Conservation (phyloP, 2,329 filamentous ascomycete genomes). For the Simplicillium aogashimaense region DNA sequence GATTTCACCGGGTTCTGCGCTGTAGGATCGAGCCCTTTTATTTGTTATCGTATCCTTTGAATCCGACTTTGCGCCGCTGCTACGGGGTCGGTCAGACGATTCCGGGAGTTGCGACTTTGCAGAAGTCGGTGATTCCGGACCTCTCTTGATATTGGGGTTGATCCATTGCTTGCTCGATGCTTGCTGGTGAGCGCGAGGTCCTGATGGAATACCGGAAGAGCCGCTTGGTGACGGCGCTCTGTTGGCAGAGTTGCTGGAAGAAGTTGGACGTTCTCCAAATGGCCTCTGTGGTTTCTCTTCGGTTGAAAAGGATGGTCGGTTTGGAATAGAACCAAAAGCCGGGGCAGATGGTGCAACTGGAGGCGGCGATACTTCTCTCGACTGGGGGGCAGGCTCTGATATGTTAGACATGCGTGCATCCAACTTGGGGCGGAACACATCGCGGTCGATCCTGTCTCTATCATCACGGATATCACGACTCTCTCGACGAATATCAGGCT, state of each 20-base stretch:
- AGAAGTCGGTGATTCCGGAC: slow-evolving; percentile 41
- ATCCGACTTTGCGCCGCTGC: slow-evolving; percentile 42
- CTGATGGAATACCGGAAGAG: slow-evolving; percentile 39
- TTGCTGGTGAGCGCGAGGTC: slow-evolving; percentile 41
- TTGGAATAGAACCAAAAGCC: slow-evolving; percentile 46
- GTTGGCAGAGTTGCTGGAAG: slow-evolving; percentile 18
- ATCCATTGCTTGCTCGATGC: slow-evolving; percentile 52
- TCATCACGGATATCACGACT: slow-evolving; percentile 37
- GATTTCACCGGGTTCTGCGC: slow-evolving; percentile 38
- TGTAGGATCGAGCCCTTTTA: slow-evolving; percentile 26
- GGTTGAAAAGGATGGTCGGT: slow-evolving; percentile 26
- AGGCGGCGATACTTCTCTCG: slow-evolving; percentile 45
- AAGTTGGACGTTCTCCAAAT: slow-evolving; percentile 7
- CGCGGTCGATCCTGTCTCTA: slow-evolving; percentile 34
- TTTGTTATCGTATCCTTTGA: slow-evolving; percentile 17
- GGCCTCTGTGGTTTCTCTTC: slow-evolving; percentile 17
- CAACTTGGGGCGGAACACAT: slow-evolving; percentile 37
- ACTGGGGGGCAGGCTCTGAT: slow-evolving; percentile 35
- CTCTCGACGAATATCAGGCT: slow-evolving; percentile 30
- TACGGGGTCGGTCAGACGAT: slow-evolving; percentile 29
- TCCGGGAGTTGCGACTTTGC: background rate
- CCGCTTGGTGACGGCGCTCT: slow-evolving; percentile 31
- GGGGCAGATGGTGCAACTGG: slow-evolving; percentile 48
- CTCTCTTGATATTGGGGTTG: slow-evolving; percentile 41
- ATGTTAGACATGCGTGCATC: slow-evolving; percentile 36